phyloP scores from a whole-genome alignment of 306 rosid species.

The Styphnolobium japonicum region DNA sequence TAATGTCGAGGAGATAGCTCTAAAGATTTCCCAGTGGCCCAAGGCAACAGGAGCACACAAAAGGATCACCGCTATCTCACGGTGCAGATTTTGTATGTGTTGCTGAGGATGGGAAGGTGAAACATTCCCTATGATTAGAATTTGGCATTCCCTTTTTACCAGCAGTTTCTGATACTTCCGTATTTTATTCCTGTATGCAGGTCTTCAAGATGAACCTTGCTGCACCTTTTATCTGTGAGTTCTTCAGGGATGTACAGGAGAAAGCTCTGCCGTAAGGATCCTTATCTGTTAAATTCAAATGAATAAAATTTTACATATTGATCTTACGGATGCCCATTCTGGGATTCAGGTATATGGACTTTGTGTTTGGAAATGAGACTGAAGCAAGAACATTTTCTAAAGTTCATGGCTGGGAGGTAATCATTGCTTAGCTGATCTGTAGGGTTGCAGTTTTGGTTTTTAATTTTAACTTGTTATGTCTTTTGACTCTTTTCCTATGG shows the following conservation, averaged over 20 bases:
- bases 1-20: constrained; percentile 77
- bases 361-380: constrained; percentile 77
- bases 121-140: constrained; percentile 39
- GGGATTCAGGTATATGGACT: constrained; percentile 63
- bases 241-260: constrained; percentile 75
- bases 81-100: constrained; percentile 80
- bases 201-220: constrained; percentile 83
- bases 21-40: constrained; percentile 77
- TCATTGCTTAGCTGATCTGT: background rate
- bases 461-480: background rate
- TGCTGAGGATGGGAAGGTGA: constrained; percentile 84
- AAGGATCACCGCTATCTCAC: constrained; percentile 85
- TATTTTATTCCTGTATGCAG: constrained; percentile 34
- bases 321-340: constrained; percentile 5
- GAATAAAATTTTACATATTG: background rate
- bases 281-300: background rate
- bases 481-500: background rate
- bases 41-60: constrained; percentile 69
- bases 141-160: background rate
- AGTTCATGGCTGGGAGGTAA: constrained; percentile 86
- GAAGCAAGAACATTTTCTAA: constrained; percentile 80
- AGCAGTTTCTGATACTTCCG: background rate
- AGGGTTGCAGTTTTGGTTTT: constrained; percentile 7
- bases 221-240: constrained; percentile 83
- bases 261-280: constrained; percentile 60